A percentile compares a stretch with the other conserved stretches of the same genome.
Conservation (phyloP, 2,329 filamentous ascomycete genomes). For the Diaporthe sp. region DNA sequence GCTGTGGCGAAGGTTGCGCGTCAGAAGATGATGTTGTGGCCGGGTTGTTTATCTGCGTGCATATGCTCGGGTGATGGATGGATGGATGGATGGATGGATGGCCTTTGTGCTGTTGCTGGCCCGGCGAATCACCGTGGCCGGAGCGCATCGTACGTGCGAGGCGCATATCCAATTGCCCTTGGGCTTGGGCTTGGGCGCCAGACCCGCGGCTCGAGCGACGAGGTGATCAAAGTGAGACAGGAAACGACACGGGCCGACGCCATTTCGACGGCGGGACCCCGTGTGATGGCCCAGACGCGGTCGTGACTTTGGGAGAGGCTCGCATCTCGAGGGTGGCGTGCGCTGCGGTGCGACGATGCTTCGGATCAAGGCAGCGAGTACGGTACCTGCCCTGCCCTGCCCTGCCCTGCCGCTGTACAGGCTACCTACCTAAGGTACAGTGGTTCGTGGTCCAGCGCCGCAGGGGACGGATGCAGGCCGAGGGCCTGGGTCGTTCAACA, state of each 20-base stretch:
- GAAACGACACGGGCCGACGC: not conserved
- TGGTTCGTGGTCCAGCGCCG: constrained; percentile 5
- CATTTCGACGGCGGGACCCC: constrained; percentile 1
- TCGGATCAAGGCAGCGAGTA: not conserved
- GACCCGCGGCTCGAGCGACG: not conserved
- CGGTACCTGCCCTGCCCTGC: not conserved
- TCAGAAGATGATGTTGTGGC: not conserved
- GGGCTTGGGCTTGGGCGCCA: not conserved
- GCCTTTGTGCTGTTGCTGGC: not conserved
- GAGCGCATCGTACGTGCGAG: not conserved
- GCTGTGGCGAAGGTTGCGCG: constrained; percentile 22
- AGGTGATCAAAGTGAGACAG: not conserved
- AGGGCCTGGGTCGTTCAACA: not conserved
- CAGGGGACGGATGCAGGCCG: constrained; percentile 34
- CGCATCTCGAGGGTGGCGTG: not conserved
- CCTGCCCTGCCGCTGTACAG: not conserved
- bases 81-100: not conserved
- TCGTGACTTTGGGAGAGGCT: not conserved
- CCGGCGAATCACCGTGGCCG: not conserved
- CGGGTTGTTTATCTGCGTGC: not conserved
- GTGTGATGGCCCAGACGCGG: not conserved
- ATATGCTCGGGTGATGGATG: not conserved
- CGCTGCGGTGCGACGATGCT: constrained; percentile 8
- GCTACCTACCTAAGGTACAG: not conserved
- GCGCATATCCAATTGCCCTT: not conserved